phyloP scores from a whole-genome alignment of 78 protist species.

The Bigelowiella natans region DNA sequence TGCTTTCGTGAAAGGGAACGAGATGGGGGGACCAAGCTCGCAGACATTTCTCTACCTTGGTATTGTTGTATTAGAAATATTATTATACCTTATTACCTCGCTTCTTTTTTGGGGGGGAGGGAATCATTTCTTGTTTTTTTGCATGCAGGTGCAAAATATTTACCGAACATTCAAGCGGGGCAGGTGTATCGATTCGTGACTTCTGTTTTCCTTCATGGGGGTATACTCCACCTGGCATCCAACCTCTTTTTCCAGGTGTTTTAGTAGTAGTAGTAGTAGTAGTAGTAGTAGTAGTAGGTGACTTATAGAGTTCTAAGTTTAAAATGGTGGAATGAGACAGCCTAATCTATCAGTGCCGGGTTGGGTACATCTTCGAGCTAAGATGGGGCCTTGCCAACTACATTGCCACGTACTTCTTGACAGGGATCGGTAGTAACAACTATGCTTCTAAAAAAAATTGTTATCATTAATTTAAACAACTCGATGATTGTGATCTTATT shows the following conservation, averaged over 20 bases:
- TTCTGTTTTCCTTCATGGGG: conserved; percentile 3
- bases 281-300: not conserved
- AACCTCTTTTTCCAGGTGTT: conserved; percentile 7
- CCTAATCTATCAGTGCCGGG: not conserved
- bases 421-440: not conserved
- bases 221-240: conserved; percentile 1
- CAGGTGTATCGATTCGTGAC: conserved; percentile 2
- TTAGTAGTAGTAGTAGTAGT: not conserved
- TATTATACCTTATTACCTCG: too few relatives aligned
- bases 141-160: not conserved
- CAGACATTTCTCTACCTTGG: conserved; percentile 2
- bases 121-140: too few relatives aligned
- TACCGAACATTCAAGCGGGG: not conserved
- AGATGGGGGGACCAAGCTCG: not conserved
- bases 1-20: conserved; percentile 18
- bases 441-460: too few relatives aligned
- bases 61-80: too few relatives aligned
- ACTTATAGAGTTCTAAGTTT: too few relatives aligned
- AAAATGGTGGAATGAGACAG: too few relatives aligned
- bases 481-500: too few relatives aligned
- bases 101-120: too few relatives aligned
- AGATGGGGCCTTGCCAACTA: not conserved
- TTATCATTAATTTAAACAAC: too few relatives aligned
- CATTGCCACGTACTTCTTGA: not conserved
- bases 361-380: not conserved